Evolutionary conservation across 305 asterid species (phyloP).

Genomic region (Solanum hybrid): DNA sequence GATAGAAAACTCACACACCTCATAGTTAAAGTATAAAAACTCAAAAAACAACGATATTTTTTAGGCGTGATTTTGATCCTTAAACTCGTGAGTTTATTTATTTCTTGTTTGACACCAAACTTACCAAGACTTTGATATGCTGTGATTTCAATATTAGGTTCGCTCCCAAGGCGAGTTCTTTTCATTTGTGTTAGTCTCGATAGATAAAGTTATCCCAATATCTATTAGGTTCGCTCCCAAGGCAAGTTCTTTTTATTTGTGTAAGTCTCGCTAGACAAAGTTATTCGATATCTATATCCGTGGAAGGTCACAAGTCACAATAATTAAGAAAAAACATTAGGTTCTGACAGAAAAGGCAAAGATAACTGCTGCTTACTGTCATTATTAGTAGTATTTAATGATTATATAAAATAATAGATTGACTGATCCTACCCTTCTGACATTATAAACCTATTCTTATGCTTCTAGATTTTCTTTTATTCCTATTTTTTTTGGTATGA

Average conservation of each 20-base stretch:
- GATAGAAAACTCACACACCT: neutral
- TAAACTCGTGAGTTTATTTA: neutral
- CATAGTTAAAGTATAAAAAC: neutral
- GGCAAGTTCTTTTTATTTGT: neutral
- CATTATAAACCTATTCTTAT: neutral
- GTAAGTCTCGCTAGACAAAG: accelerated
- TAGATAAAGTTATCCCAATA: neutral
- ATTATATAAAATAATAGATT: neutral
- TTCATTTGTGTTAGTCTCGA: neutral
- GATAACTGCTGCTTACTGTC: neutral
- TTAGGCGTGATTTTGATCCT: neutral
- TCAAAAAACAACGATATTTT: neutral
- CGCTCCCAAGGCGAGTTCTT: neutral
- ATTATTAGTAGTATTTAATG: neutral
- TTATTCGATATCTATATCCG: accelerated
- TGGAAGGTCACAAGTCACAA: neutral
- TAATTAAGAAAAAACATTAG: neutral
- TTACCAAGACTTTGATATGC: neutral
- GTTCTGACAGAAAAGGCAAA: neutral
- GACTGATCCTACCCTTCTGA: neutral
- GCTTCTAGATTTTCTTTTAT: neutral
- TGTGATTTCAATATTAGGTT: neutral
- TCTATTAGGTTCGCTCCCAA: too few species aligned
- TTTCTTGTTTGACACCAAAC: neutral
- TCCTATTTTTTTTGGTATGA: neutral